phyloP scores from a whole-genome alignment of 2,329 filamentous ascomycete species.

The Colletotrichum salicis region DNA sequence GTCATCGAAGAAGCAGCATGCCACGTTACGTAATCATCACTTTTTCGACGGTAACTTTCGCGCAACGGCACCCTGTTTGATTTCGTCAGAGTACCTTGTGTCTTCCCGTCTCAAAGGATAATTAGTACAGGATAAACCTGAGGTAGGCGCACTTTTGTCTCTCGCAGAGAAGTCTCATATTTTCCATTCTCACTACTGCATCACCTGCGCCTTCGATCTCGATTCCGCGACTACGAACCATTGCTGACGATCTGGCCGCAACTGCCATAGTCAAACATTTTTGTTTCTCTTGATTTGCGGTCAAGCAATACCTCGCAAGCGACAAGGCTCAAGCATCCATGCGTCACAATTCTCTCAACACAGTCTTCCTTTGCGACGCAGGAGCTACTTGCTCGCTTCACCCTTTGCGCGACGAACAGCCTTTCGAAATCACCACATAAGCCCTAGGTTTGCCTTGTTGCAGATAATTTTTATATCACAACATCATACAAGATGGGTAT shows the following conservation, averaged over 20 bases:
- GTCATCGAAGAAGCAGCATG: neutral
- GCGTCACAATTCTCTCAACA: neutral
- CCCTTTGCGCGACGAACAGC: neutral
- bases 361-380: neutral
- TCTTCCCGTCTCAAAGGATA: too few relatives aligned
- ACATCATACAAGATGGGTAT: conserved; percentile 78
- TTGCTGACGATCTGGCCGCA: neutral
- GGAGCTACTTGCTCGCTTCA: neutral
- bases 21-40: too few relatives aligned
- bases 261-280: neutral
- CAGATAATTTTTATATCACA: neutral
- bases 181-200: neutral
- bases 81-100: neutral
- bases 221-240: neutral
- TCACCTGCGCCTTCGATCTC: neutral
- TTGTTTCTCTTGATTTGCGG: neutral
- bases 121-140: neutral
- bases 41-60: too few relatives aligned
- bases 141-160: neutral
- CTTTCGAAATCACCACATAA: neutral
- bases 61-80: neutral
- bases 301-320: neutral
- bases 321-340: neutral
- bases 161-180: neutral
- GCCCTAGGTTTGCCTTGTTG: neutral